phyloP scores from a whole-genome alignment of 2,329 filamentous ascomycete species.

The Dryadomyces quercivorus region DNA sequence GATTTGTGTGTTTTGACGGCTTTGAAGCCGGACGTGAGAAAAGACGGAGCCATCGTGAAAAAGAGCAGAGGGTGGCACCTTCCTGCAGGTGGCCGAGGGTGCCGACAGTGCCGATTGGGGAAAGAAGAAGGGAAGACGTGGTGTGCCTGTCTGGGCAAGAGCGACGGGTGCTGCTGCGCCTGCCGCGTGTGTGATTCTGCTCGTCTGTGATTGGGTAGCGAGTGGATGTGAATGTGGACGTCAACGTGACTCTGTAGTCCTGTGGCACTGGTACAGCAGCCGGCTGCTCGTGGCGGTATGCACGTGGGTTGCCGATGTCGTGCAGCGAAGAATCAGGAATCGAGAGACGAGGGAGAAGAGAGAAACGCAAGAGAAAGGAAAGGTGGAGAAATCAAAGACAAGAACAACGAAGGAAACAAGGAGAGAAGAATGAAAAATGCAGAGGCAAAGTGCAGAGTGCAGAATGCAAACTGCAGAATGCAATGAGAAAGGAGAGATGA shows the following conservation, averaged over 20 bases:
- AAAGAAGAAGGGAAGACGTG: not conserved
- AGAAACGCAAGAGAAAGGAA: too few species aligned
- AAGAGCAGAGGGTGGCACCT: not conserved
- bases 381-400: not conserved
- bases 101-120: not conserved
- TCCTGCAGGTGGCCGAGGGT: not conserved
- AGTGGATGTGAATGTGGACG: too few species aligned
- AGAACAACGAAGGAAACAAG: not conserved
- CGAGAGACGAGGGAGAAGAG: too few species aligned
- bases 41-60: not conserved
- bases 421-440: not conserved
- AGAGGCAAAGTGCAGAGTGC: too few species aligned
- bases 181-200: too few species aligned
- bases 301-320: too few species aligned
- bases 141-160: too few species aligned
- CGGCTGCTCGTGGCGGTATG: not conserved
- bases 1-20: too few species aligned
- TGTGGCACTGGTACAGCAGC: not conserved
- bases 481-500: not conserved
- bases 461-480: too few species aligned
- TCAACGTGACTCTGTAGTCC: too few species aligned
- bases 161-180: too few species aligned
- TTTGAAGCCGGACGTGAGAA: not conserved
- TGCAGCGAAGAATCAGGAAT: not conserved
- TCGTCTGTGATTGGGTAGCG: not conserved